Evolutionary conservation across 441 rosid genomes (phyloP), one percentile per base, ranked within the genome.

Genomic region (Croton setiger): DNA sequence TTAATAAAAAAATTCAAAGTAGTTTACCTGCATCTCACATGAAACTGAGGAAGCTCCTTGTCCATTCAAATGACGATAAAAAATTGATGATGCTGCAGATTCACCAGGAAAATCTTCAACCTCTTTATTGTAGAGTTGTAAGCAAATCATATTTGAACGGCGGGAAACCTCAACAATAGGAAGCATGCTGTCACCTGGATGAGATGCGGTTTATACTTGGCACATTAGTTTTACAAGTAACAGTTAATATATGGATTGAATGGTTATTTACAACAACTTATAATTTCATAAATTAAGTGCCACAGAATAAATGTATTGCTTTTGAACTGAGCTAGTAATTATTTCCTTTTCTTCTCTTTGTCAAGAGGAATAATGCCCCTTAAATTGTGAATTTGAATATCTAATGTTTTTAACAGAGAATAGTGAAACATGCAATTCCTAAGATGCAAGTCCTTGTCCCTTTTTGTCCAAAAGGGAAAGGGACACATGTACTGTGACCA

Each of bases 81-180:
- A 73, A 72, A 94, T 77, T 43, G 99, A 90, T 60, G 83, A 90
- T 66, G 97, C 94, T 66, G 91, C 90, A 51, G 97, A 78, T 63
- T 82, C 88, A 62, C 97, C 99, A 3, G 90, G 99, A 67, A 66
- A 85, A 71, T 79, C 90, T 79, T 94, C 98, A 65, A 79, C 75
- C 67, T 94, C 99, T 84, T 94, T 92, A 0, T 79, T 45, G 77
- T 83, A 90, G 47, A 86, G 82, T 85, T 92, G 98, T 83, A 86
- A 78, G 75, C 97, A 91, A 15, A 63, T 81, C 87, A 80, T 81
- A 81, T 92, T 90, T 72, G 99, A 92, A 18, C 97, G 97, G 63
- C 94, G 88, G 82, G 84, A 81, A 75, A 94, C 90, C 97, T 94
- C 98, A 60, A 81, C 84, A 83, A 86, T 80, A 84, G 83, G 83